Evolutionary conservation across 768 basidiomycete species (phyloP), one percentile per base, ranked within the genome.

Genomic region (Sistotremastrum niveocremeum): DNA sequence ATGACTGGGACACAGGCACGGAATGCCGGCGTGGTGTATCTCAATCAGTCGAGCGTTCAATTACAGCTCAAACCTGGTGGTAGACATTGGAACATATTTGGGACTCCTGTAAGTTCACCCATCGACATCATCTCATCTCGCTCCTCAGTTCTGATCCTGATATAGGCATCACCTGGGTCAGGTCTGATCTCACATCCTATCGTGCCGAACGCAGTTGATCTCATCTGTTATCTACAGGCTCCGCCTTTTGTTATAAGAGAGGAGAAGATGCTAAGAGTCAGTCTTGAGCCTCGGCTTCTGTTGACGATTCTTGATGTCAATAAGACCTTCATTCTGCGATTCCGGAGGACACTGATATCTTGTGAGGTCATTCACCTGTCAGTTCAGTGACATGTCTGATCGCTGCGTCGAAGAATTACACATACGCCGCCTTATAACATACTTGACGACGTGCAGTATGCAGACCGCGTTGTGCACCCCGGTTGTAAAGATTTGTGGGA

Each of bases 51-150:
- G 35, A 38, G 42, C 30, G 31, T 45, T 30, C 32, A 36, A 12
- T 34, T 48, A 20, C 41, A 45, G 36, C 28, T 35, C 4, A 48
- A 44, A 34, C 33, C 38, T n/a, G 37, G 12, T 30, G 41, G 47
- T 29, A 31, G 47, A 3, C 38, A 12, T 10, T 48, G 47, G 47
- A 48, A 44, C 37, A 37, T 48, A 46, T 48, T 39, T 34, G 47
- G 47, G 7, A 37, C 6, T 48, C 47, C 47, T 30, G 47, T 48
- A 10, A 31, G 43, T 42, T 31, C 32, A 36, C 44, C 7, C 11
- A 28, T 28, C 32, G 20, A 43, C 5, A 7, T 2, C 9, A 39
- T 2, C 35, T 28, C 46, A 31, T 6, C 30, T 41, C 30, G 41
- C 4, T 41, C 12, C 37, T 38, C 11, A 12, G 7, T 6, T 41